Percentiles rank a stretch among this genome's conserved stretches.
These are phyloP conservation scores for Chrysosphaeria jannelii DNA, from an alignment of 2,329 filamentous ascomycete species.

Conservation along the genomic window DNA sequence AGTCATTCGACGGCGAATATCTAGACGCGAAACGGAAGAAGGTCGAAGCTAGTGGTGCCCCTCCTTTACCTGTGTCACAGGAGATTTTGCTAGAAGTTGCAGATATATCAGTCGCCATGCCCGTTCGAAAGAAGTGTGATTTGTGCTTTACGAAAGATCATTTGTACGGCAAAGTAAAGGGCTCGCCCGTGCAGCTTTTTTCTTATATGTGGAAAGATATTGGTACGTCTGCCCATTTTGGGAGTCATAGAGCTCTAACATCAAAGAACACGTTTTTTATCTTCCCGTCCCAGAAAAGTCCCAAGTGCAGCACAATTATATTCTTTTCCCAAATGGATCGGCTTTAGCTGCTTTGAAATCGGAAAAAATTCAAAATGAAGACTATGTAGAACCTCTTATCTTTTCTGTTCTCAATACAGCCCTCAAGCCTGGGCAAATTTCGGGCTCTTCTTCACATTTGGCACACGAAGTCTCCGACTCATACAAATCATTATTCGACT, in stretches of 20 bases:
- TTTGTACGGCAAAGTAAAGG: too few relatives aligned
- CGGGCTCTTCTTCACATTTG: conserved; percentile 16
- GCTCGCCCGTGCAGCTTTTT: conserved; percentile 20
- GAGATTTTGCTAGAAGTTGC: conserved; percentile 25
- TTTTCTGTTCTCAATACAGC: conserved; percentile 29
- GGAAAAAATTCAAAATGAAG: too few relatives aligned
- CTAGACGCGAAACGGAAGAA: too few relatives aligned
- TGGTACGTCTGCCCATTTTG: too few relatives aligned
- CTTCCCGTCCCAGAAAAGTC: conserved; percentile 34
- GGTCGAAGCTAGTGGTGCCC: too few relatives aligned
- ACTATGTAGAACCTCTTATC: conserved; percentile 26
- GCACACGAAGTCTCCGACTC: conserved; percentile 25
- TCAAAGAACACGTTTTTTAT: conserved; percentile 27
- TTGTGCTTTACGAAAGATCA: conserved; percentile 28
- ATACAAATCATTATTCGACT: conserved; percentile 27
- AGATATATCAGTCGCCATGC: conserved; percentile 35
- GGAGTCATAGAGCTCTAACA: too few relatives aligned
- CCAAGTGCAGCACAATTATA: conserved; percentile 33
- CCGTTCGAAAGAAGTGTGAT: conserved; percentile 37
- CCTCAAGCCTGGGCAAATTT: conserved; percentile 27
- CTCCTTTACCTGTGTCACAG: too few relatives aligned
- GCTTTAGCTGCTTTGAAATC: conserved; percentile 14
- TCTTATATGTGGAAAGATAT: conserved; percentile 30
- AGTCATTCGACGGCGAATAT: too few relatives aligned
- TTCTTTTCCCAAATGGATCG: conserved; percentile 26